Percentiles rank a stretch among this genome's conserved stretches.
These are phyloP conservation scores for Penicillium roqueforti DNA, from an alignment of 495 filamentous ascomycete genomes.

Conservation along the genomic window DNA sequence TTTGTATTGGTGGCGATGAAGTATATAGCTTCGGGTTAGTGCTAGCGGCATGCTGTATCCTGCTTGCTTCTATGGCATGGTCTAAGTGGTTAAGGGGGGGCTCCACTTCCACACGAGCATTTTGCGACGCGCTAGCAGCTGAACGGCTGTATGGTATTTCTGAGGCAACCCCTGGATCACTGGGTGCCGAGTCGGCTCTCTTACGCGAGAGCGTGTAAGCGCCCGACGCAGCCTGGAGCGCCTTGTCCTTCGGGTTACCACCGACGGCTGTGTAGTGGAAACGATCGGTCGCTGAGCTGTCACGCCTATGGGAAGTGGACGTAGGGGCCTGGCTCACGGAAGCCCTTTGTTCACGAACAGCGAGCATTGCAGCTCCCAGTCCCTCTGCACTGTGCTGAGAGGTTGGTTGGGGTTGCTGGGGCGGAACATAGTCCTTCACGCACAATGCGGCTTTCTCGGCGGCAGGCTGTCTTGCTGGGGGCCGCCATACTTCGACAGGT, in stretches of 20 bases:
- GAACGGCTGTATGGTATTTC: constrained; percentile 62
- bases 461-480: constrained; percentile 52
- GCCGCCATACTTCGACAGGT: constrained; percentile 54
- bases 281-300: constrained; percentile 3
- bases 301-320: constrained; percentile 8
- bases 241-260: constrained; percentile 49
- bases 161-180: constrained; percentile 44
- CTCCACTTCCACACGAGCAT: constrained; percentile 28
- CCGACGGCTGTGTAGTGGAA: constrained; percentile 53
- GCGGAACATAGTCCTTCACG: constrained; percentile 63
- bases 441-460: constrained; percentile 65
- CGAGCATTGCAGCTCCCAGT: constrained; percentile 68
- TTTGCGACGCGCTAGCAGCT: constrained; percentile 59
- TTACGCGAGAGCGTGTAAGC: constrained; percentile 60
- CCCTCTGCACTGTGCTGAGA: constrained; percentile 53
- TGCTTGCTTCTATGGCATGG: constrained; percentile 51
- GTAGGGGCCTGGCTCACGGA: constrained; percentile 10
- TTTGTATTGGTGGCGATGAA: constrained; percentile 64
- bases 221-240: constrained; percentile 67
- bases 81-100: constrained; percentile 30
- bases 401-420: constrained; percentile 50
- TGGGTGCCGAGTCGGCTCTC: constrained; percentile 64
- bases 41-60: constrained; percentile 50
- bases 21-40: constrained; percentile 65
- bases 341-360: constrained; percentile 54